A percentile compares a stretch with the other conserved stretches of the same genome.
phyloP scores from a whole-genome alignment of 805 yeast species.

The Komagataella kurtzmanii region DNA sequence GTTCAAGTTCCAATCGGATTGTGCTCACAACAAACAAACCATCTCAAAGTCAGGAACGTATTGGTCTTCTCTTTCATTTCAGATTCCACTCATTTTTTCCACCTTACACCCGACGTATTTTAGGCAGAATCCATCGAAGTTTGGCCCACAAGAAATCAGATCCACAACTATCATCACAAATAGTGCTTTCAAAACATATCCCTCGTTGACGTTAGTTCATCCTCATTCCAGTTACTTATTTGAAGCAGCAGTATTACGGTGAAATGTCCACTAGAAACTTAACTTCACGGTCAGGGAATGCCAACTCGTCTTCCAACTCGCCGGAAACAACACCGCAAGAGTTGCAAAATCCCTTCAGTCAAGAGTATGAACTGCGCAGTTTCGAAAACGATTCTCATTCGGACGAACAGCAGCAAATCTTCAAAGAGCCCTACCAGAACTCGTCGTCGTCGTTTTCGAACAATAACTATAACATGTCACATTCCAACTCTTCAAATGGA shows the following conservation, averaged over 20 bases:
- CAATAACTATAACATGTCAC: slow-evolving; percentile 8
- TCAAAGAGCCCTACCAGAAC: slow-evolving; percentile 10
- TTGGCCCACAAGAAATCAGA: neutral
- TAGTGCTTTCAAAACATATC: neutral
- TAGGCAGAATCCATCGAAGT: neutral
- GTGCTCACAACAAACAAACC: neutral
- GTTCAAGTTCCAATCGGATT: neutral
- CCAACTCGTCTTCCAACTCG: slow-evolving; percentile 16
- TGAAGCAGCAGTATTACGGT: neutral
- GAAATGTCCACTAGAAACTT: slow-evolving; percentile 19
- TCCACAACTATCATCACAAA: neutral
- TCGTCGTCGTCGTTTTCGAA: slow-evolving; percentile 5
- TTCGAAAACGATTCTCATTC: slow-evolving; percentile 12
- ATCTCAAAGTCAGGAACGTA: neutral
- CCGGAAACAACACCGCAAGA: slow-evolving; percentile 15
- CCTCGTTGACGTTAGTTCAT: too few species aligned
- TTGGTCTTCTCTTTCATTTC: neutral
- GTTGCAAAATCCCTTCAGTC: slow-evolving; percentile 17
- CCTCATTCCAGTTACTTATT: neutral
- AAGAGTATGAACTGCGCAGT: slow-evolving; percentile 17
- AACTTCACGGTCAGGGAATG: slow-evolving; percentile 19
- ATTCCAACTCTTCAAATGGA: slow-evolving; percentile 9
- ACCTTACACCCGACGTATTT: neutral
- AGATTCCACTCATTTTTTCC: neutral
- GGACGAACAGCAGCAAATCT: slow-evolving; percentile 4